These are phyloP conservation scores for Paragyromitra xinjiangensis DNA, from an alignment of 495 filamentous ascomycete species.

Conservation along the genomic window DNA sequence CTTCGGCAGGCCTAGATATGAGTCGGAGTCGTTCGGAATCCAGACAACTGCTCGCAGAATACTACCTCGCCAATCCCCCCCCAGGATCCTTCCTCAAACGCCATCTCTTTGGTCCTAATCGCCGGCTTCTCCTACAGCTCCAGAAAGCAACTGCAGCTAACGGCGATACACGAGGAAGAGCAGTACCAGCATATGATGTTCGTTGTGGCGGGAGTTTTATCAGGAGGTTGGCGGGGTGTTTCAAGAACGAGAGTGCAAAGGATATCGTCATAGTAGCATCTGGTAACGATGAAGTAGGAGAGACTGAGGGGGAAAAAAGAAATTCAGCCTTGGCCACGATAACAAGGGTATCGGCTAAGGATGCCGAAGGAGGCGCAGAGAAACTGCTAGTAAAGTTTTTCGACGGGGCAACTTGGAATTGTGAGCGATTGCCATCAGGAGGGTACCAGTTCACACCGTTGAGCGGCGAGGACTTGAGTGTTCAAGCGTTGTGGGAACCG, in stretches of 20 bases:
- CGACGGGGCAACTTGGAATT: constrained; percentile 39
- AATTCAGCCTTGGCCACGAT: constrained; percentile 34
- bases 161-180: constrained; percentile 36
- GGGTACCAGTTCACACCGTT: constrained; percentile 39
- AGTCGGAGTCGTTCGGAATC: constrained; percentile 13
- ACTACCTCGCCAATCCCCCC: constrained; percentile 42
- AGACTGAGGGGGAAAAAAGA: constrained; percentile 19
- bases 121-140: constrained; percentile 39
- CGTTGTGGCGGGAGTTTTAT: constrained; percentile 38
- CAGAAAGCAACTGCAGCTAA: constrained; percentile 33
- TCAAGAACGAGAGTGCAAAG: constrained; percentile 30
- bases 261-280: constrained; percentile 38
- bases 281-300: constrained; percentile 21
- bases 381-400: constrained; percentile 41
- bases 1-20: constrained; percentile 14
- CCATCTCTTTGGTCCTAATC: constrained; percentile 36
- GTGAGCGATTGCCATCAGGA: constrained; percentile 31
- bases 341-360: constrained; percentile 34
- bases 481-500: constrained; percentile 36
- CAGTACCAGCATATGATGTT: constrained; percentile 45
- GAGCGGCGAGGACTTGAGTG: constrained; percentile 27
- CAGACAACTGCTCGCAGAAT: constrained; percentile 38
- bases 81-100: constrained; percentile 46
- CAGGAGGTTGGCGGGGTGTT: constrained; percentile 37
- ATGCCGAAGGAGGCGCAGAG: constrained; percentile 13